phyloP scores from a whole-genome alignment of 2,329 filamentous ascomycete species.

The Trichoderma polysporum region DNA sequence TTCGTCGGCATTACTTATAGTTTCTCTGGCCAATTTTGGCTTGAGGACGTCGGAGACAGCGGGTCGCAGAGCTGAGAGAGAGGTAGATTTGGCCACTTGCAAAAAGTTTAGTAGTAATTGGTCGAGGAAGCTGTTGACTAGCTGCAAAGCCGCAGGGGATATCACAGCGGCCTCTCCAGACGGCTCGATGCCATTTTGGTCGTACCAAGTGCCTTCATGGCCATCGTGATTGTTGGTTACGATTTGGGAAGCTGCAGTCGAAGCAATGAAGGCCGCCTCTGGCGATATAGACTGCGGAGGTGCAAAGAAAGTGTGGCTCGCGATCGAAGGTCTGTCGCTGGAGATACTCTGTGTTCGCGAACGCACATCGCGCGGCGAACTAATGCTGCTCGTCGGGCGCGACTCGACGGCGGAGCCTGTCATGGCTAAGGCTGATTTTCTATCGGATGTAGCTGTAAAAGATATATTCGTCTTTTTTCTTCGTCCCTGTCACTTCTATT shows the following conservation, averaged over 20 bases:
- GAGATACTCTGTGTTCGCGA: conserved; percentile 65
- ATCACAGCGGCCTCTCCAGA: conserved; percentile 70
- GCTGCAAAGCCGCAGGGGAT: conserved; percentile 67
- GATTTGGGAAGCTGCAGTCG: conserved; percentile 84
- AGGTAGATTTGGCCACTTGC: conserved; percentile 74
- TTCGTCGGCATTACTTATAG: conserved; percentile 78
- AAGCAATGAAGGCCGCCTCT: conserved; percentile 81
- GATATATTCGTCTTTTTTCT: background rate
- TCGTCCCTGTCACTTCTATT: background rate
- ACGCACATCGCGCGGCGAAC: conserved; percentile 37
- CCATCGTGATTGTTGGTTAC: conserved; percentile 85
- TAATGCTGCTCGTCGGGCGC: conserved; percentile 36
- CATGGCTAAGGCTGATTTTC: conserved; percentile 24
- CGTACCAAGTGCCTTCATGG: conserved; percentile 67
- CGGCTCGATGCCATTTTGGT: conserved; percentile 65
- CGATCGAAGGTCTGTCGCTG: conserved; percentile 67
- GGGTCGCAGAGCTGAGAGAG: conserved; percentile 70
- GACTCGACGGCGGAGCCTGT: conserved; percentile 30
- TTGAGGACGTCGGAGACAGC: conserved; percentile 87
- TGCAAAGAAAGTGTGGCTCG: conserved; percentile 58
- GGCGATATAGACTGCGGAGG: conserved; percentile 71
- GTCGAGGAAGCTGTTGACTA: conserved; percentile 91
- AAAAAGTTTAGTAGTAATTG: conserved; percentile 90
- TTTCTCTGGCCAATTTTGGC: conserved; percentile 81
- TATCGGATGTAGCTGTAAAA: background rate